phyloP scores from a whole-genome alignment of 1,139 yeast species.

The Candida glucosophila region DNA sequence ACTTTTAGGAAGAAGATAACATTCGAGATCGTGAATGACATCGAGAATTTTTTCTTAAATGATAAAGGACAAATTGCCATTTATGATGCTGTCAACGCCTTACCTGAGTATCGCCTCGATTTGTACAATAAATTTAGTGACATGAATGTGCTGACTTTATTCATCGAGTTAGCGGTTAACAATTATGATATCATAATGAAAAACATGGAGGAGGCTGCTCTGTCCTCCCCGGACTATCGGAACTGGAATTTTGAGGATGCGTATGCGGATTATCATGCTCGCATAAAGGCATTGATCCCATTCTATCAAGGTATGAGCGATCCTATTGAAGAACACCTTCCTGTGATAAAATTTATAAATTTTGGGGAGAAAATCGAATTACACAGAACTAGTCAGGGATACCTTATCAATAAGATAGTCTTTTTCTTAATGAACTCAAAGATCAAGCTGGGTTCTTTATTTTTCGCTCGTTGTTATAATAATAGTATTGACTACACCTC shows the following conservation, averaged over 20 bases:
- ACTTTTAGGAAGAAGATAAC: constrained; percentile 52
- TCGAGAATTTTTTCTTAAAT: constrained; percentile 59
- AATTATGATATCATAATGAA: constrained; percentile 60
- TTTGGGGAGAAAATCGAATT: constrained; percentile 84
- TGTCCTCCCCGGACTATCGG: constrained; percentile 78
- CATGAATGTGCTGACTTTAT: constrained; percentile 65
- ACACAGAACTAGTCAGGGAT: constrained; percentile 77
- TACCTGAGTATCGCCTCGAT: constrained; percentile 55
- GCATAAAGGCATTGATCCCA: constrained; percentile 44
- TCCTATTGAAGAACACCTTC: constrained; percentile 39
- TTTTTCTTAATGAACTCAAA: constrained; percentile 84
- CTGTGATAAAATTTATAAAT: constrained; percentile 77
- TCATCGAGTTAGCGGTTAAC: constrained; percentile 82
- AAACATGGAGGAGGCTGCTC: constrained; percentile 75
- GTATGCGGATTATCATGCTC: constrained; percentile 47
- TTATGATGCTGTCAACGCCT: constrained; percentile 90
- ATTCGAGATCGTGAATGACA: constrained; percentile 60
- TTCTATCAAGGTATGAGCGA: constrained; percentile 42
- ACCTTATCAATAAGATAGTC: constrained; percentile 79
- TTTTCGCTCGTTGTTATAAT: constrained; percentile 76
- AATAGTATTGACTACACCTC: constrained; percentile 44
- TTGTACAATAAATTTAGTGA: constrained; percentile 46
- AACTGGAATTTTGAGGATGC: constrained; percentile 65
- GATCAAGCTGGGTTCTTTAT: constrained; percentile 78
- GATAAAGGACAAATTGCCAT: constrained; percentile 90